Evolutionary conservation across 2,329 filamentous ascomycete genomes (phyloP).

Genomic region (Blastomyces gilchristii): DNA sequence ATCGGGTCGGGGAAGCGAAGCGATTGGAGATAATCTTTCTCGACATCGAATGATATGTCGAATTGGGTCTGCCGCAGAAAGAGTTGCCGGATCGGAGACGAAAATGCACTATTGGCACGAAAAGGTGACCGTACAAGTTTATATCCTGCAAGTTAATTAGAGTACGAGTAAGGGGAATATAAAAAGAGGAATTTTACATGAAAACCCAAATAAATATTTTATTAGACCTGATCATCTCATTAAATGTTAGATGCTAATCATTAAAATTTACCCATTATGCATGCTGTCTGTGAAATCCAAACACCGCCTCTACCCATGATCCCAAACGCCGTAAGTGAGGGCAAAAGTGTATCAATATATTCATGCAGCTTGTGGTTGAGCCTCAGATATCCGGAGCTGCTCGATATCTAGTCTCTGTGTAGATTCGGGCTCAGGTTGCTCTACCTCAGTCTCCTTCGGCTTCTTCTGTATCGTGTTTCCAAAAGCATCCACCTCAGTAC

Average conservation of each 20-base stretch:
- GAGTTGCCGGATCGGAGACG: background rate
- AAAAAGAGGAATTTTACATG: background rate
- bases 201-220: background rate
- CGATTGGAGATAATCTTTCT: background rate
- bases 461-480: slow-evolving; percentile 1
- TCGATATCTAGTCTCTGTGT: slow-evolving; percentile 3
- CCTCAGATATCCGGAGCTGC: slow-evolving; percentile 10
- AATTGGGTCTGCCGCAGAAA: background rate
- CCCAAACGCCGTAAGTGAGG: background rate
- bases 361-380: background rate
- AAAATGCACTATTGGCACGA: background rate
- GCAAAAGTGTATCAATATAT: background rate
- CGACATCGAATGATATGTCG: background rate
- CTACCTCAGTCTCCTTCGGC: background rate
- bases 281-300: background rate
- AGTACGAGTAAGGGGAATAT: background rate
- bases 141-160: no score
- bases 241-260: background rate
- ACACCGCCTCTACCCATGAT: background rate
- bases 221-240: background rate
- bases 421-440: background rate
- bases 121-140: background rate
- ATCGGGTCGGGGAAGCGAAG: background rate
- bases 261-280: background rate
- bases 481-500: slow-evolving; percentile 1